Base-by-base conservation (phyloP, 2,329 filamentous ascomycete genomes). In the Fusarium poae region DNA sequence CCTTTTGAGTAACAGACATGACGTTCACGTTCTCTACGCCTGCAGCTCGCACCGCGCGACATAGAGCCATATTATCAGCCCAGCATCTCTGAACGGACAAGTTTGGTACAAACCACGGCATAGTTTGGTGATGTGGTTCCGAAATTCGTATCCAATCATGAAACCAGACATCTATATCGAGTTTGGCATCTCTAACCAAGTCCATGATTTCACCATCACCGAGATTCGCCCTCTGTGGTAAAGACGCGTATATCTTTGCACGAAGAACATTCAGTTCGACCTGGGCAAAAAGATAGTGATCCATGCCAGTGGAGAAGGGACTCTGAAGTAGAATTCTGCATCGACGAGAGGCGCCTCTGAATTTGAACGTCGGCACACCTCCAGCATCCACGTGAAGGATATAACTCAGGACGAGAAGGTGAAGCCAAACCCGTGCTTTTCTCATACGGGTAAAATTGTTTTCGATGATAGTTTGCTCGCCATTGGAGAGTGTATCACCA, bases 21-120 rank as follows among this genome's bases (percentile, higher is more conserved):
- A 65, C 46, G 2, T 65, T 60, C 6, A 65, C 62, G 3, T 65
- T 65, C 13, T 65, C 61, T 0, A 65, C 62, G 1, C 62, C 62
- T 0, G 62, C 61, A 8, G 62, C 62, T 6, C 61, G 32, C 0
- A 65, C 46, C 0, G 61, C 61, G 9, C 62, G 53, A 9, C 62
- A 65, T 1, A 65, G 53, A 25, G 60, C 61, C 46, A 65, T 65
- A 5, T 60, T 65, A 1, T 65, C 60, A 12, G 62, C 62, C 62
- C 62, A 65, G 5, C 61, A 65, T 9, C 60, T 54, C 8, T 65
- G 62, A 0, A 65, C 53, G 1, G 53, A 53, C 0, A 65, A 3
- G 1, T 65, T 65, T 1, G 61, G 62, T 0, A 52, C 61, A 1
- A 65, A 65, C 62, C 62, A 65, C 4, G 62, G 62, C 62, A 65